phyloP scores from a whole-genome alignment of 2,329 filamentous ascomycete species.

The Tolypocladium endophyticum region DNA sequence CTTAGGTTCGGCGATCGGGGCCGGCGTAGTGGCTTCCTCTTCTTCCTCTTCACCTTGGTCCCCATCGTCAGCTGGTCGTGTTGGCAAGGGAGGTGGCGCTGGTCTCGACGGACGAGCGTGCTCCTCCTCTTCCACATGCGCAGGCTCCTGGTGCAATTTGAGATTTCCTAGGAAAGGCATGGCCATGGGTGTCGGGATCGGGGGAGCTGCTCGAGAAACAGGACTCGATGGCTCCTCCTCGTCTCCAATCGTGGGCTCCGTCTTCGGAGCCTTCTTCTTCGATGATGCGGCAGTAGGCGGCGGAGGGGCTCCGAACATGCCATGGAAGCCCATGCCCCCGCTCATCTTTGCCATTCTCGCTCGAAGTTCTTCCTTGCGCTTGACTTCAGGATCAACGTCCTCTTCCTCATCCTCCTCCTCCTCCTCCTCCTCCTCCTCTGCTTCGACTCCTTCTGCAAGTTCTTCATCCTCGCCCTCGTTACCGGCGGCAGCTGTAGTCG shows the following conservation, averaged over 20 bases:
- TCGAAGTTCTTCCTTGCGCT: conserved; percentile 75
- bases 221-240: conserved; percentile 33
- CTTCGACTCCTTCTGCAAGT: conserved; percentile 54
- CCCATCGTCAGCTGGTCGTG: conserved; percentile 11
- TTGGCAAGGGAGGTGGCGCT: conserved; percentile 18
- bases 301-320: conserved; percentile 73
- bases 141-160: conserved; percentile 30
- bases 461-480: conserved; percentile 64
- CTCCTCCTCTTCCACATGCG: conserved; percentile 27
- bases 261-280: conserved; percentile 39
- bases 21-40: conserved; percentile 20
- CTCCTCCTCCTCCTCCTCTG: conserved; percentile 49
- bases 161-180: conserved; percentile 63
- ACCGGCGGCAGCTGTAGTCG: conserved; percentile 21
- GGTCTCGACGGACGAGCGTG: conserved; percentile 11
- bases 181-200: conserved; percentile 50
- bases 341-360: conserved; percentile 98
- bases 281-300: conserved; percentile 46
- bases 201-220: conserved; percentile 33
- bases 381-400: conserved; percentile 78
- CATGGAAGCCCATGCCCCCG: conserved; percentile 91
- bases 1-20: conserved; percentile 12
- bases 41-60: conserved; percentile 24
- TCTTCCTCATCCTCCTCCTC: conserved; percentile 74
- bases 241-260: conserved; percentile 31